Base-by-base conservation (phyloP, 352 stramenopile species). In the Phytophthora melonis region DNA sequence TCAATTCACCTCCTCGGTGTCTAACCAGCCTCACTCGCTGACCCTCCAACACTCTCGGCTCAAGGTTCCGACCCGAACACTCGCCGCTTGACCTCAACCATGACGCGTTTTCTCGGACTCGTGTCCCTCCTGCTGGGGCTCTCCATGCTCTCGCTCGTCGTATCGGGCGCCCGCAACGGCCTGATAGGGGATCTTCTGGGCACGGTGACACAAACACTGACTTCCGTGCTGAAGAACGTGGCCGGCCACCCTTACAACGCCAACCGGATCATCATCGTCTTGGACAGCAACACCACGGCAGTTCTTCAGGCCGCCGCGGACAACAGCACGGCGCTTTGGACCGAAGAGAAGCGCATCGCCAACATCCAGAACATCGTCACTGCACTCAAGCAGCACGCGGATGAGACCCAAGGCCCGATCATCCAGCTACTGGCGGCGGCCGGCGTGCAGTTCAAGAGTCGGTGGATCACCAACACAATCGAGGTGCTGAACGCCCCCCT, bases 391-490 rank as follows among this genome's bases (percentile, higher is more conserved):
- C 21, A 58, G 8, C 36, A 78, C 34, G 52, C 72, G 3, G 21
- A 67, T 16, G 0, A 55, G 0, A 57, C 3, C 9, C 72, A 79
- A 70, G 49, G 23, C 16, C 55, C 66, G 0, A 41, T 81, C 32
- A 32, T 60, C 9, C 18, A 69, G 10, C n/a, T 82, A 4, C 61
- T 82, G 19, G 7, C 1, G 18, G 1, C 9, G 18, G 11, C 36
- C 2, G 67, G 56, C 0, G n/a, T 74, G 13, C 10, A 58, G 11
- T 79, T 63, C 45, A 47, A 63, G 19, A 68, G 36, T 25, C 47
- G 70, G 39, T 87, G 80, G 80, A 82, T 87, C 68, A 77, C n/a
- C 54, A 84, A 84, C 75, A 76, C 76, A 16, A 66, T 87, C 16
- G 52, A 70, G 36, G 68, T 87, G 11, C 27, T 78, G 36, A 65